A percentile compares a stretch with the other conserved stretches of the same genome.
These are phyloP conservation scores for Penstemon newberryi DNA, from an alignment of 257 asterid genomes.

Conservation along the genomic window DNA sequence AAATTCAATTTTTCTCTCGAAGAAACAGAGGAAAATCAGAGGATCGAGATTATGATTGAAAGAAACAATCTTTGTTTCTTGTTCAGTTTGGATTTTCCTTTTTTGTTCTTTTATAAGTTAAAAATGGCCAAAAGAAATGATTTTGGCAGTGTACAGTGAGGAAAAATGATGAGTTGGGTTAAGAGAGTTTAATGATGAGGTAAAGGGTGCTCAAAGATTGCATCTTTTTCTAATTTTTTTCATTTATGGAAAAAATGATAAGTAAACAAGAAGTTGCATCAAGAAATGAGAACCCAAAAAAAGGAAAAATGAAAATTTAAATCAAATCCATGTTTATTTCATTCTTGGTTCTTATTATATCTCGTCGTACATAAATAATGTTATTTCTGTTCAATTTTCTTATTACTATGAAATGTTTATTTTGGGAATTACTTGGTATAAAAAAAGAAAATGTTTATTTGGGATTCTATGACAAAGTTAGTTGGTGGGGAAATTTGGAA, in stretches of 20 bases:
- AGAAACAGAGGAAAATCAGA: not conserved
- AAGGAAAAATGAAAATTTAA: not conserved
- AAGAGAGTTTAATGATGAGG: not conserved
- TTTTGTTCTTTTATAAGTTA: not conserved
- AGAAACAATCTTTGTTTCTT: constrained; percentile 49
- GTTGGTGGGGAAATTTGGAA: not conserved
- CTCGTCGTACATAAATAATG: not conserved
- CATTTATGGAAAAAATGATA: not conserved
- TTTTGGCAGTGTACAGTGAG: constrained; percentile 42
- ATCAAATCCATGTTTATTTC: not conserved
- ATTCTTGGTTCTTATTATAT: not conserved
- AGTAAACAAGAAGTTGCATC: not conserved
- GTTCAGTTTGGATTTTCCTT: constrained; percentile 12
- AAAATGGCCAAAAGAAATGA: constrained; percentile 23
- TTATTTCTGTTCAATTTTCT: not conserved
- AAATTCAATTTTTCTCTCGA: not conserved
- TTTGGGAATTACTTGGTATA: not conserved
- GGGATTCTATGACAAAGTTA: too few relatives aligned
- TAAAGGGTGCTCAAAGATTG: not conserved
- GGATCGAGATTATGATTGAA: not conserved
- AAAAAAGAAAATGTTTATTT: not conserved
- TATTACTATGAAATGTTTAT: not conserved
- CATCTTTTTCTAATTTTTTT: constrained; percentile 1
- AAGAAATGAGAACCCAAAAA: constrained; percentile 8
- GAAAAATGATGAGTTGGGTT: not conserved